Evolutionary conservation across 768 basidiomycete genomes (phyloP), one percentile per base, ranked within the genome.

Genomic region (Mrakia gelida): DNA sequence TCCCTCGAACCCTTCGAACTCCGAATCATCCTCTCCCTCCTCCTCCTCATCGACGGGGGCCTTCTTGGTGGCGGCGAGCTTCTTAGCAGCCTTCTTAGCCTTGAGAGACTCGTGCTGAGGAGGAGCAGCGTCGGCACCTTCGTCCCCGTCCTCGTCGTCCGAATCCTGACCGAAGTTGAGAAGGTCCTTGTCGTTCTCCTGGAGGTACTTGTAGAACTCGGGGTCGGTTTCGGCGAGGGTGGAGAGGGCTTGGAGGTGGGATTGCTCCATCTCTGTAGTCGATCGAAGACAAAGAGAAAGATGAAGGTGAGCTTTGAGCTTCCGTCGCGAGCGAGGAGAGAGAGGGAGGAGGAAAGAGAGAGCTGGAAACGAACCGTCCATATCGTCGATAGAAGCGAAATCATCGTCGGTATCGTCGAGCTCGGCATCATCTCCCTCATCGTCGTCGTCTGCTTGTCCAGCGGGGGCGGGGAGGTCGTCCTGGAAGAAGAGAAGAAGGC

Each of bases 121-220:
- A 15, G 67, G 32, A 32, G 72, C 59, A 9, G 71, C n/a, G 61
- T 61, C 26, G 59, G 30, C 87, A 30, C 85, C 88, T 18, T 83
- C 85, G 3, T 82, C 86, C 1, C 84, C 85, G 1, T 84, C n/a
- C n/a, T n/a, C 81, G 41, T 82, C 84, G 32, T 75, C 80, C 5
- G 28, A 70, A 45, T 75, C 79, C 67, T 82, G n/a, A 59, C 89
- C 86, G 82, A 98, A 98, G 6, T 93, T 88, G 3, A 99, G 87
- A n/a, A 98, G 86, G 75, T 94, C 95, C 78, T 87, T 86, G 85
- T 99, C 97, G 82, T 99, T 95, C 85, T 98, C 93, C 86, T 95
- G 91, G 2, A 99, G 87, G 83, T 95, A 99, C 85, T 95, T 94
- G 91, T 90, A 99, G 86, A 98, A 99, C 82, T 97, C 96, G n/a